Evolutionary conservation across 2,329 filamentous ascomycete genomes (phyloP).

Genomic region (Lachnellula cervina): DNA sequence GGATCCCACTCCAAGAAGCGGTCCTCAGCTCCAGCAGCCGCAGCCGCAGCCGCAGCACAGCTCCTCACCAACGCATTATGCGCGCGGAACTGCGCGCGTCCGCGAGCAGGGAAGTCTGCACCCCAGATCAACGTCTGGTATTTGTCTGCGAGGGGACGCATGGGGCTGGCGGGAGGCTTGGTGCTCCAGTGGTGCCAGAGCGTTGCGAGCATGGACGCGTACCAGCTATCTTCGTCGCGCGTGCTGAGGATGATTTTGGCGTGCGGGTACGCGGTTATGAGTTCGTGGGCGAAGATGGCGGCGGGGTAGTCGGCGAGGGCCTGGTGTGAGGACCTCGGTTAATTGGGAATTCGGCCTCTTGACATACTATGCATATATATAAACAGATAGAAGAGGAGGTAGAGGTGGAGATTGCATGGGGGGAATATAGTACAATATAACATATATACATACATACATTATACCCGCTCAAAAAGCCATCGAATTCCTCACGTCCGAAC

Average conservation of each 20-base stretch:
- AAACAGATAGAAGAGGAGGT: no score
- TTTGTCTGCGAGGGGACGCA: not conserved
- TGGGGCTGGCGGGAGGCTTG: not conserved
- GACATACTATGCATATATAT: no score
- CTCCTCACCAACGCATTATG: conserved; percentile 11
- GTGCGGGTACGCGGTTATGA: conserved; percentile 17
- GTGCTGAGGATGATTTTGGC: conserved; percentile 18
- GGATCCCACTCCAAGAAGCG: no score
- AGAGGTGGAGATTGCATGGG: not conserved
- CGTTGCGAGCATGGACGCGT: conserved; percentile 7
- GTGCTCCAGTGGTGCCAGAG: conserved; percentile 3
- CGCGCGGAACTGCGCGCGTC: conserved; percentile 3
- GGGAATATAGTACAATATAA: not conserved
- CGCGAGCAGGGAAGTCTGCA: conserved; percentile 3
- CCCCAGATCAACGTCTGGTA: conserved; percentile 6
- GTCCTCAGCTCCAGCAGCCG: no score
- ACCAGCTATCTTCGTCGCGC: conserved; percentile 17
- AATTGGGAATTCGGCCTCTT: no score
- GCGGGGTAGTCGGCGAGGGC: conserved; percentile 32
- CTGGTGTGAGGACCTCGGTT: not conserved
- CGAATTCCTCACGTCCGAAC: conserved; percentile 8
- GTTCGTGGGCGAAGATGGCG: conserved; percentile 28
- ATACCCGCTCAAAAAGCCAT: conserved; percentile 7
- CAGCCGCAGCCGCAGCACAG: no score
- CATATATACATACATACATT: not conserved